Base-by-base conservation (phyloP, 2,329 filamentous ascomycete species). In the Ambrosiella xylebori region DNA sequence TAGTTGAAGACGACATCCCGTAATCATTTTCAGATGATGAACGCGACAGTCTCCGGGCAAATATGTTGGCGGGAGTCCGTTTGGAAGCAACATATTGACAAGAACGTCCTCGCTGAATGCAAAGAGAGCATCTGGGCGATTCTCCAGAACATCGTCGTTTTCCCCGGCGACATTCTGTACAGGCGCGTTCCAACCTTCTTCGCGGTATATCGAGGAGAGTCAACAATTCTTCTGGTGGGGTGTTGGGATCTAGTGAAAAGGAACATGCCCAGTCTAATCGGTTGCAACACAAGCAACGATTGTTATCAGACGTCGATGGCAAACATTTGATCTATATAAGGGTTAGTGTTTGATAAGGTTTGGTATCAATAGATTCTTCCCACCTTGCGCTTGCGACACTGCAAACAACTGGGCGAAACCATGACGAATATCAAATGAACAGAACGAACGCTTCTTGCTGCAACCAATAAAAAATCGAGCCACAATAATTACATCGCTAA, bases 61-160 rank as follows among this genome's bases (percentile, higher is more conserved):
- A 27, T 27, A 27, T 27, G 27, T 27, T 27, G 27, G 27, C 27
- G 27, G 27, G 19, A 13, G 11, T 8, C 36, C 50, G n/a, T 15
- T 53, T 53, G 64, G 60, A 8, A 56, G 57, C 15, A 64, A 59
- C 51, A 47, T 49, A 56, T 39, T 37, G 51, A n/a, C 52, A 11
- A n/a, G 37, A 19, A 35, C 49, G 37, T 38, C 27, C 36, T 39
- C 56, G 17, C 59, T 15, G 47, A 17, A 15, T 47, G 58, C 62
- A 60, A n/a, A 66, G 65, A 44, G 65, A 63, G 37, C 75, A 70
- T 64, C 75, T 77, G 9, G 73, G 72, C 4, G 73, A 71, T 17
- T 74, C 74, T 62, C 80, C 80, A 57, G 80, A 68, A 58, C 78
- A 81, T 37, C 79, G 74, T 56, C 79, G 74, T 7, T 75, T 75